A percentile compares a stretch with the other conserved stretches of the same genome.
These are phyloP conservation scores for Cryptosporidium parvum DNA, from an alignment of 169 alveolate species.

Conservation along the genomic window DNA sequence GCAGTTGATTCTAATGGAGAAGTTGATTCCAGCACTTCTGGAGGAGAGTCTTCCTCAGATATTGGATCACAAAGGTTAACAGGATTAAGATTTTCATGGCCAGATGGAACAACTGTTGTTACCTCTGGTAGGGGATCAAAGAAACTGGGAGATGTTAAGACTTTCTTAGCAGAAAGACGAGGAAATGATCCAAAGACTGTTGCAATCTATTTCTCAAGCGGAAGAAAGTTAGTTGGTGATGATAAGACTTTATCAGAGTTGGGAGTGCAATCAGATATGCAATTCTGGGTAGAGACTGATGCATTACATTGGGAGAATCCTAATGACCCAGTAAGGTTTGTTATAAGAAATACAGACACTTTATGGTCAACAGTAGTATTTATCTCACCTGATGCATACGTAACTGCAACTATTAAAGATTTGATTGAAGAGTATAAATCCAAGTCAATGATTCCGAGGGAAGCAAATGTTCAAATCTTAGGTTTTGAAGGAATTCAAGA, in stretches of 20 bases:
- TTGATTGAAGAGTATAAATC: conserved; percentile 65
- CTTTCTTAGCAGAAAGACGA: conserved; percentile 69
- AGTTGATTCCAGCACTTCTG: background rate
- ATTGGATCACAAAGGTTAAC: conserved; percentile 39
- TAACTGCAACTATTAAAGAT: conserved; percentile 65
- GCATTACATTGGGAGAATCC: conserved; percentile 67
- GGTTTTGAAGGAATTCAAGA: conserved; percentile 61
- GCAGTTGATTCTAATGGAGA: conserved; percentile 46
- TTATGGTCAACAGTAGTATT: conserved; percentile 69
- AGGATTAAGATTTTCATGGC: conserved; percentile 69
- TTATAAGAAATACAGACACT: conserved; percentile 70
- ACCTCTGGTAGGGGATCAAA: conserved; percentile 56
- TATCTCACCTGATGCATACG: conserved; percentile 71
- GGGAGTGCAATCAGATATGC: conserved; percentile 73
- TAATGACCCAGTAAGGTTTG: conserved; percentile 69
- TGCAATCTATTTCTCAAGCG: conserved; percentile 72
- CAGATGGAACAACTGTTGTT: conserved; percentile 70
- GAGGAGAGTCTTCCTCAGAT: conserved; percentile 1
- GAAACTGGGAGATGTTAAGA: conserved; percentile 51
- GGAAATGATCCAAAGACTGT: conserved; percentile 46
- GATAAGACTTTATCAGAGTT: conserved; percentile 50
- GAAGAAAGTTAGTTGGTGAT: conserved; percentile 46
- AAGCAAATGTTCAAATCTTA: conserved; percentile 57
- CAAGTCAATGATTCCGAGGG: conserved; percentile 60
- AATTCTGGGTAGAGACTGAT: conserved; percentile 72